A percentile compares a stretch with the other conserved stretches of the same genome.
phyloP scores from a whole-genome alignment of 371 early-diverging fungal species.

The Blakeslea trispora region DNA sequence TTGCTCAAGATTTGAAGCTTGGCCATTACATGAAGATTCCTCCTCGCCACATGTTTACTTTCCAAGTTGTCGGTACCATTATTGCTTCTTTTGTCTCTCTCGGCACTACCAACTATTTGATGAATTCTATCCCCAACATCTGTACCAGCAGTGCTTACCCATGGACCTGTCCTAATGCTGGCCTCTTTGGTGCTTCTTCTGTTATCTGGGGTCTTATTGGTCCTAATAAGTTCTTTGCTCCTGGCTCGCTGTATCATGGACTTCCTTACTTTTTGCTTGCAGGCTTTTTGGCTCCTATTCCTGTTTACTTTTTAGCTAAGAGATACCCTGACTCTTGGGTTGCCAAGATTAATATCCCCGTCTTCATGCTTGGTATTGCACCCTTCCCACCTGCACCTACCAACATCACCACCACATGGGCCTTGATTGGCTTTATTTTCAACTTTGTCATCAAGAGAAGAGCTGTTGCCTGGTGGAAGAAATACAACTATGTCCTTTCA shows the following conservation, averaged over 20 bases:
- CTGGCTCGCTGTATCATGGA: slow-evolving; percentile 46
- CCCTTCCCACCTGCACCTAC: slow-evolving; percentile 48
- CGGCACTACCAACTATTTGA: slow-evolving; percentile 59
- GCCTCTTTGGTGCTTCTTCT: slow-evolving; percentile 45
- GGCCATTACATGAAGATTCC: slow-evolving; percentile 72
- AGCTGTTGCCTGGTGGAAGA: slow-evolving; percentile 63
- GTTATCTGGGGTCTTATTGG: slow-evolving; percentile 69
- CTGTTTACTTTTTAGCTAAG: slow-evolving; percentile 44
- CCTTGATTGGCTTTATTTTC: slow-evolving; percentile 61
- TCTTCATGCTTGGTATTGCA: slow-evolving; percentile 43
- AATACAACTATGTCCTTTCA: slow-evolving; percentile 70
- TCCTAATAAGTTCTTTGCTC: slow-evolving; percentile 61
- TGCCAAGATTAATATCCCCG: slow-evolving; percentile 56
- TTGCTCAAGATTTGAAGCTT: slow-evolving; percentile 61
- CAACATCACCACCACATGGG: slow-evolving; percentile 55
- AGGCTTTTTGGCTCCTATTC: slow-evolving; percentile 52
- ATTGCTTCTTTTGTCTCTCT: slow-evolving; percentile 61
- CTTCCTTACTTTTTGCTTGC: slow-evolving; percentile 43
- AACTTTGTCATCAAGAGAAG: slow-evolving; percentile 56
- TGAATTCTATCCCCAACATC: slow-evolving; percentile 54
- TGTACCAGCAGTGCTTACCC: slow-evolving; percentile 52
- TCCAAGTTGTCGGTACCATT: slow-evolving; percentile 62
- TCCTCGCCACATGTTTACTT: slow-evolving; percentile 62
- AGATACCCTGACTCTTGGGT: slow-evolving; percentile 50
- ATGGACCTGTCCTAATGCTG: slow-evolving; percentile 53